Evolutionary conservation across 345 rosid species (phyloP), one percentile per base, ranked within the genome.

Genomic region (Pistacia integerrima): DNA sequence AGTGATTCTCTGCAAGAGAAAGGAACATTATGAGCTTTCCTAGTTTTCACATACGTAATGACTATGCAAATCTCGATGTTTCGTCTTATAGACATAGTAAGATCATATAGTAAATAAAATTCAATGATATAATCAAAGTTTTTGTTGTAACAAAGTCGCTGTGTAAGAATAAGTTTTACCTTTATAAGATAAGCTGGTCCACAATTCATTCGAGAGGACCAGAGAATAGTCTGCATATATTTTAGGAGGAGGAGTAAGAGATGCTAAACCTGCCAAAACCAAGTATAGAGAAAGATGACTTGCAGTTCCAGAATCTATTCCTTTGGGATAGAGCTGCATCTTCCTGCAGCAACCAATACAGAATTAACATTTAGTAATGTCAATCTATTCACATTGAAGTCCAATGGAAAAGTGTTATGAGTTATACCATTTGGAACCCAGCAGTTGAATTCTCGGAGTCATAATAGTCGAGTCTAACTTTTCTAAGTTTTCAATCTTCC

Each of bases 401-500:
- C 18, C 14, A 52, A 11, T 12, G 18, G 5, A 5, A 41, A 41
- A 5, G 44, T 41, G 7, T 41, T 41, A 41, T 41, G 44, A 41
- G 7, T 41, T 5, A 59, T 84, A 84, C 89, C 91, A 88, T 68
- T 78, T 80, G 12, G 69, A 76, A 74, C 73, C 80, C 88, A 1
- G 70, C 71, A 35, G 7, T 0, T 0, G 70, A 86, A 84, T 22
- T 25, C 73, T 55, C 44, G 1, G 87, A 85, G 18, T 83, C 79
- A 5, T 11, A 5, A n/a, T 4, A 71, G 51, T 69, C 71, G 38
- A 51, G 4, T 35, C 67, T 13, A 77, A 51, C 22, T 63, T 78
- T 0, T 86, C 78, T 57, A 84, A 86, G 78, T 72, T 79, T 10
- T 78, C 77, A 22, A 88, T 72, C 77, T 66, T 79, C 91, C 91